Conservation (phyloP, 1,139 yeast species). For the Blastobotrys capitulatus region DNA sequence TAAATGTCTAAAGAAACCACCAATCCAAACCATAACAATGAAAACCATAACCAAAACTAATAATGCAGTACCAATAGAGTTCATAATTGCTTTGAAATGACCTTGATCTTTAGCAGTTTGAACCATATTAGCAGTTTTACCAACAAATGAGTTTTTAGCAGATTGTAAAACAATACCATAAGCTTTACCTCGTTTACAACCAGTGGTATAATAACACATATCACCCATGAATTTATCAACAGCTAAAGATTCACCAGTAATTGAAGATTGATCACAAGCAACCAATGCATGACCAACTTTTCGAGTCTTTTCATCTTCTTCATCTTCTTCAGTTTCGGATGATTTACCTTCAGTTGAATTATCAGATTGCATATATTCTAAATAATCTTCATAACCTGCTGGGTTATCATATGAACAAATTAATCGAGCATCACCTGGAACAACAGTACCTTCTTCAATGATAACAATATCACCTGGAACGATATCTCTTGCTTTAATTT, state of each 20-base stretch:
- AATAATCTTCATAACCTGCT: conserved; percentile 35
- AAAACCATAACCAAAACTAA: conserved; percentile 67
- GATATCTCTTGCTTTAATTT: conserved; percentile 72
- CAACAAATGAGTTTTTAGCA: conserved; percentile 66
- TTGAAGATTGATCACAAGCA: conserved; percentile 74
- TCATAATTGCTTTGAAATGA: conserved; percentile 77
- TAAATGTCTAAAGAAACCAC: conserved; percentile 74
- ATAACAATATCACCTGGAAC: conserved; percentile 93
- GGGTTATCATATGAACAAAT: conserved; percentile 45
- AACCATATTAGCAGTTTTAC: conserved; percentile 75
- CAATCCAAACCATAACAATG: conserved; percentile 67
- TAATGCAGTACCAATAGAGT: conserved; percentile 73
- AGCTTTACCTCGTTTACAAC: conserved; percentile 77
- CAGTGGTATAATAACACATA: conserved; percentile 66
- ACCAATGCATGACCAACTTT: conserved; percentile 43
- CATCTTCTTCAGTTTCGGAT: conserved; percentile 63
- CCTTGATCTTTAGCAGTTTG: conserved; percentile 72
- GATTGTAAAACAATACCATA: conserved; percentile 69
- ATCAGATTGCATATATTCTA: conserved; percentile 35
- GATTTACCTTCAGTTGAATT: conserved; percentile 85
- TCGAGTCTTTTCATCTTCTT: conserved; percentile 45
- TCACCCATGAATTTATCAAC: conserved; percentile 71
- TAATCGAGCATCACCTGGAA: conserved; percentile 92
- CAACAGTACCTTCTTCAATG: conserved; percentile 91
- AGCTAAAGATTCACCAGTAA: conserved; percentile 78